Evolutionary conservation across 352 stramenopile species (phyloP).

Genomic region (Pythium pyrilobum): DNA sequence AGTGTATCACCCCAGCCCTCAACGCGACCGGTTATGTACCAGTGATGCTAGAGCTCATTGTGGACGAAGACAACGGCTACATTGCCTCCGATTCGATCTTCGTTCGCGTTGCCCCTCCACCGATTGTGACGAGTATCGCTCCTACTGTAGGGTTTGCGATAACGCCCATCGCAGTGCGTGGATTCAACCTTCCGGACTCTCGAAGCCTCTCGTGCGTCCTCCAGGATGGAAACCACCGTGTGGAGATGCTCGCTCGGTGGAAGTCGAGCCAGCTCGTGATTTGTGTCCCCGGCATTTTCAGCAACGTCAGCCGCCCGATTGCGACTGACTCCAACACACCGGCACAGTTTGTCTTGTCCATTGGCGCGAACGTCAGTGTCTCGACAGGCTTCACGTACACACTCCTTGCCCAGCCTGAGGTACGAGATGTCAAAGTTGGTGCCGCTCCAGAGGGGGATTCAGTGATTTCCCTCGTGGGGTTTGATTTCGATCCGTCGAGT

Average conservation of each 20-base stretch:
- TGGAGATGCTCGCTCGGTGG: slow-evolving; percentile 6
- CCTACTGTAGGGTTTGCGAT: background rate
- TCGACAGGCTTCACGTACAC: slow-evolving; percentile 2
- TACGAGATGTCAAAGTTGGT: background rate
- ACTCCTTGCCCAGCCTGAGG: slow-evolving; percentile 5
- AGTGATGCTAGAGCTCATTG: background rate
- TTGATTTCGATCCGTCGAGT: slow-evolving; percentile 33
- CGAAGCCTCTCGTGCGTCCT: background rate
- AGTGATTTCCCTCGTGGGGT: slow-evolving; percentile 27
- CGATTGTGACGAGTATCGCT: background rate
- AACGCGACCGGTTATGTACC: background rate
- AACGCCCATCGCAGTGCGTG: slow-evolving; percentile 5
- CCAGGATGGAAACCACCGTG: background rate
- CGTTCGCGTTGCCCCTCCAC: background rate
- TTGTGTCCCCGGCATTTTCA: background rate
- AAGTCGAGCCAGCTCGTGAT: slow-evolving; percentile 13
- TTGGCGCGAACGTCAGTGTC: background rate
- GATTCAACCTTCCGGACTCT: slow-evolving; percentile 7
- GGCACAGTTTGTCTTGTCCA: background rate
- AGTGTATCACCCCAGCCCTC: slow-evolving; percentile 1
- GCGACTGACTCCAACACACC: no score
- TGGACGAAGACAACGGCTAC: background rate
- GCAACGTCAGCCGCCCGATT: background rate
- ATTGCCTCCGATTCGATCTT: background rate
- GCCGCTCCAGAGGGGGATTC: no score